Conservation (phyloP, 2,329 filamentous ascomycete species). For the Metarhizium brunneum region DNA sequence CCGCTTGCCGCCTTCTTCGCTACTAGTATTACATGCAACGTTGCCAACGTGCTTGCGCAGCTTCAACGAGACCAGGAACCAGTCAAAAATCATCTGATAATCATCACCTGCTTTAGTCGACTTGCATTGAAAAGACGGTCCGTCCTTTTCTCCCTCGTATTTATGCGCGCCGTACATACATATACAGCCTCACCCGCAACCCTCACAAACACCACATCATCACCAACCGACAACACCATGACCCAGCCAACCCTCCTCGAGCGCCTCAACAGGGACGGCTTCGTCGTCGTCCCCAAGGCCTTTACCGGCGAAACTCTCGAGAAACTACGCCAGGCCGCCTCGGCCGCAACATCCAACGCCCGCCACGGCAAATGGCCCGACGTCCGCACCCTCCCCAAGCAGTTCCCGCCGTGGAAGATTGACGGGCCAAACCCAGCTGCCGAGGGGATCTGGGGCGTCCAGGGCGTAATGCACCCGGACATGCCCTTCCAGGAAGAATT, state of each 20-base stretch:
- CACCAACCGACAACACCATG: neutral
- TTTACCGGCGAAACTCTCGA: constrained; percentile 45
- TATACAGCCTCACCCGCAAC: too few species aligned
- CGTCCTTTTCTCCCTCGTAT: too few species aligned
- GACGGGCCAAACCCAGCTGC: constrained; percentile 26
- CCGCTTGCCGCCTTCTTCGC: too few species aligned
- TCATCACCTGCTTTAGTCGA: neutral
- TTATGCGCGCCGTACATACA: too few species aligned
- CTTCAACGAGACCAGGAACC: neutral
- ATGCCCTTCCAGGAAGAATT: constrained; percentile 55
- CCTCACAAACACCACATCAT: neutral
- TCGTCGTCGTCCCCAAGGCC: constrained; percentile 55
- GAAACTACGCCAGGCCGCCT: constrained; percentile 49
- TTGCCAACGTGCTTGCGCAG: neutral
- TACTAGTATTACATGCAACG: neutral
- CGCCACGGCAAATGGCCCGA: constrained; percentile 66
- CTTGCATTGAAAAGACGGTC: too few species aligned
- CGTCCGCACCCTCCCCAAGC: constrained; percentile 75
- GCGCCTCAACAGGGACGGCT: constrained; percentile 59
- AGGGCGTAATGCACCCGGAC: constrained; percentile 69
- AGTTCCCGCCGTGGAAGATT: constrained; percentile 78
- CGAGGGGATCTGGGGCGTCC: constrained; percentile 77
- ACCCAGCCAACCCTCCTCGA: neutral
- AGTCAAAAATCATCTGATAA: neutral
- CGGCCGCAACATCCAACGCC: constrained; percentile 49